Percentiles rank a stretch among this genome's conserved stretches.
Conservation (phyloP, 2,329 filamentous ascomycete genomes). For the Truncatella angustata region DNA sequence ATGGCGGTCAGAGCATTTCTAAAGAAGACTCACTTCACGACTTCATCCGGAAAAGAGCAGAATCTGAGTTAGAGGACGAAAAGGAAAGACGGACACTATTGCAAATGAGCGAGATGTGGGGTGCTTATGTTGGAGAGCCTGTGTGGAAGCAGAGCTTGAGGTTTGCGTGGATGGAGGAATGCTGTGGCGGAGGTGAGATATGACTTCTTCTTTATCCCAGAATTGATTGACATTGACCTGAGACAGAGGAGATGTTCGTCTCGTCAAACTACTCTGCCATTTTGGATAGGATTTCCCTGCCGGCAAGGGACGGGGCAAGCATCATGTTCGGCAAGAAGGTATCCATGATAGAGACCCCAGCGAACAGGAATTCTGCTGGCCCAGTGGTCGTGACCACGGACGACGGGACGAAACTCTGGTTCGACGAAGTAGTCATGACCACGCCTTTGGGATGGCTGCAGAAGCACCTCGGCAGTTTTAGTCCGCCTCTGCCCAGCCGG, state of each 20-base stretch:
- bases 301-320: slow-evolving; percentile 44
- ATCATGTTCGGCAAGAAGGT: slow-evolving; percentile 46
- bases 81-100: slow-evolving; percentile 46
- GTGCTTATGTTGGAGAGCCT: slow-evolving; percentile 60
- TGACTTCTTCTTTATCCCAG: neutral
- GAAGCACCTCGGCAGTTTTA: slow-evolving; percentile 41
- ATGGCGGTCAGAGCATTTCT: slow-evolving; percentile 43
- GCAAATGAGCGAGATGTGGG: slow-evolving; percentile 59
- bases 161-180: slow-evolving; percentile 66
- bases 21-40: slow-evolving; percentile 51
- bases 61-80: slow-evolving; percentile 33
- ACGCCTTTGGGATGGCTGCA: slow-evolving; percentile 54
- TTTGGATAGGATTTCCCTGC: slow-evolving; percentile 47
- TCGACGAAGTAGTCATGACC: slow-evolving; percentile 52
- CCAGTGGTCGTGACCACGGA: slow-evolving; percentile 40
- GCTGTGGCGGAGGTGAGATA: slow-evolving; percentile 56
- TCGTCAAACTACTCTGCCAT: slow-evolving; percentile 59
- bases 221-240: neutral
- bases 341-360: slow-evolving; percentile 31
- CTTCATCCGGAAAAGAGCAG: slow-evolving; percentile 50
- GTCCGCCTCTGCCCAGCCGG: slow-evolving; percentile 37
- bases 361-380: slow-evolving; percentile 20
- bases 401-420: slow-evolving; percentile 32
- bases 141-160: slow-evolving; percentile 59
- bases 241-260: slow-evolving; percentile 58